A percentile compares a stretch with the other conserved stretches of the same genome.
Evolutionary conservation across 768 basidiomycete genomes (phyloP).

Genomic region (Mycena kentingensis): DNA sequence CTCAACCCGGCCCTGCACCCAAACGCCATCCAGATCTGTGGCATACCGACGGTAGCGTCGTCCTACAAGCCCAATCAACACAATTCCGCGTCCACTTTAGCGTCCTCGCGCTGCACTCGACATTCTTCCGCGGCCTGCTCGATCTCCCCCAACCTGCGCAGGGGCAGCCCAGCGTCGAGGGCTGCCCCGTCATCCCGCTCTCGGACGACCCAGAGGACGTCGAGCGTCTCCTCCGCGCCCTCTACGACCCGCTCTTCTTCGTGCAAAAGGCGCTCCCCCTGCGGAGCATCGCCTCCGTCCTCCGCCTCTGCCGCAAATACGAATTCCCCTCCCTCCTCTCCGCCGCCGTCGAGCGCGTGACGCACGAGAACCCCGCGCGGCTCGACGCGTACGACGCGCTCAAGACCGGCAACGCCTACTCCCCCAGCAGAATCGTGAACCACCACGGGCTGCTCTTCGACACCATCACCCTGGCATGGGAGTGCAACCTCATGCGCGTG

Average conservation of each 20-base stretch:
- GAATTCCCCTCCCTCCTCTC: slow-evolving; percentile 6
- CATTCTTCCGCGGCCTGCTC: slow-evolving; percentile 18
- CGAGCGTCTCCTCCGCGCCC: slow-evolving; percentile 10
- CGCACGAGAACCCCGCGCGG: slow-evolving; percentile 10
- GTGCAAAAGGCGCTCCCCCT: not conserved
- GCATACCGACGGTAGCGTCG: slow-evolving; percentile 25
- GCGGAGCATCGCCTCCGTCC: not conserved
- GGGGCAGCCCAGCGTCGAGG: slow-evolving; percentile 15
- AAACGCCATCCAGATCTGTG: slow-evolving; percentile 15
- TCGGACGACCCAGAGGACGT: slow-evolving; percentile 18
- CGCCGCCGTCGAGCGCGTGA: slow-evolving; percentile 9
- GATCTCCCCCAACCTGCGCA: slow-evolving; percentile 17
- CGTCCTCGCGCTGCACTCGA: slow-evolving; percentile 22
- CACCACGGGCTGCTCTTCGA: slow-evolving; percentile 10
- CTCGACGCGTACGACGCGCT: slow-evolving; percentile 13
- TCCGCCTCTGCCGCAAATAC: slow-evolving; percentile 4
- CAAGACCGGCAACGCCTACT: slow-evolving; percentile 2
- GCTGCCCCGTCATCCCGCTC: slow-evolving; percentile 20
- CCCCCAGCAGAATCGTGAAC: slow-evolving; percentile 3
- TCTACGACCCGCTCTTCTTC: slow-evolving; percentile 20
- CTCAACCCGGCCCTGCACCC: too few species aligned
- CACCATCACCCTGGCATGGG: slow-evolving; percentile 14
- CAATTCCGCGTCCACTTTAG: slow-evolving; percentile 27
- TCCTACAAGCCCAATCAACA: slow-evolving; percentile 18
- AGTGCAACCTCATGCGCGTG: slow-evolving; percentile 8